Evolutionary conservation across 352 stramenopile species (phyloP).

Genomic region (Phytophthora kernoviae): DNA sequence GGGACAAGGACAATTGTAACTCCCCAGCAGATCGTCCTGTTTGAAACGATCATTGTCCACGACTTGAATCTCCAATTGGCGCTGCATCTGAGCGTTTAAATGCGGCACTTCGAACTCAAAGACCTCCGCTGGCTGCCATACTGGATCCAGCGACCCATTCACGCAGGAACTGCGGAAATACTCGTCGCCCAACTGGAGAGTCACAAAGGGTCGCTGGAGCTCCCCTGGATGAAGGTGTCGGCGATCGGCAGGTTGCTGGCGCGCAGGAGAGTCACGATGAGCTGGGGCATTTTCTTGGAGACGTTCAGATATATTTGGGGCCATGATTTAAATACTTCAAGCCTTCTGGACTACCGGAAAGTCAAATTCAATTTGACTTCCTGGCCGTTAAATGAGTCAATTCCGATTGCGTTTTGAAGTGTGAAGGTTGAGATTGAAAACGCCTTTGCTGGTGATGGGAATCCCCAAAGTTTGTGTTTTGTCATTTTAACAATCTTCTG

Average conservation of each 20-base stretch:
- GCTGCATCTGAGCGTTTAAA: slow-evolving; percentile 21
- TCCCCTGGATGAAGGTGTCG: slow-evolving; percentile 57
- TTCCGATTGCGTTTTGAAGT: no score
- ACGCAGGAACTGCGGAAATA: slow-evolving; percentile 56
- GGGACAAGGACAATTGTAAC: slow-evolving; percentile 51
- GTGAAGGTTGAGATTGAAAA: no score
- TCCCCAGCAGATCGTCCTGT: slow-evolving; percentile 63
- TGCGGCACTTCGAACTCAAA: slow-evolving; percentile 75
- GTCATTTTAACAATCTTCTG: no score
- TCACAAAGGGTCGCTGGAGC: slow-evolving; percentile 79
- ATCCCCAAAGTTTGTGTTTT: no score
- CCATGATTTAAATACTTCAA: slow-evolving; percentile 1
- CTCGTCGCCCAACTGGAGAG: slow-evolving; percentile 57
- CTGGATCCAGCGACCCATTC: slow-evolving; percentile 55
- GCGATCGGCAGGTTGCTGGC: slow-evolving; percentile 70
- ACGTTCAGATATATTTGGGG: background rate
- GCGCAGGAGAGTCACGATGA: slow-evolving; percentile 69
- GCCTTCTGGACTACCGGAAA: background rate
- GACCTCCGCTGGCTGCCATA: slow-evolving; percentile 73
- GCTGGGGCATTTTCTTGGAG: slow-evolving; percentile 51
- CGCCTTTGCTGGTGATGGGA: no score
- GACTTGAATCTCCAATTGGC: slow-evolving; percentile 59
- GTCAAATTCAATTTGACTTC: background rate
- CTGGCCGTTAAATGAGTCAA: background rate
- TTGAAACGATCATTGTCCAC: slow-evolving; percentile 76